Conservation (phyloP, 2,329 filamentous ascomycete genomes). For the Colletotrichum truncatum region DNA sequence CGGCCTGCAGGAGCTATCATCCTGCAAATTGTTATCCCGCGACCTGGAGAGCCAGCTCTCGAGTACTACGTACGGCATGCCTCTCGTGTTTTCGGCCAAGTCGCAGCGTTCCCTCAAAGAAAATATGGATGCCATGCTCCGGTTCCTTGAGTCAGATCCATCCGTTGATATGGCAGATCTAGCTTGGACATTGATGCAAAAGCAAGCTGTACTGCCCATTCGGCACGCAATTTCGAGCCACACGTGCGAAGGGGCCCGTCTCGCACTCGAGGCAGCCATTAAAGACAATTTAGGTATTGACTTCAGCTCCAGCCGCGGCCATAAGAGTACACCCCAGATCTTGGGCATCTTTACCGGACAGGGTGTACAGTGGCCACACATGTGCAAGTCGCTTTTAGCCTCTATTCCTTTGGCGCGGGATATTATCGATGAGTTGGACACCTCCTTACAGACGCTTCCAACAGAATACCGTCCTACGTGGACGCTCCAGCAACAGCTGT, state of each 20-base stretch:
- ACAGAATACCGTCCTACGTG: conserved; percentile 36
- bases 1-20: background rate
- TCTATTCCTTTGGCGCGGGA: background rate
- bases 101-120: background rate
- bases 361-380: conserved; percentile 41
- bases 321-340: background rate
- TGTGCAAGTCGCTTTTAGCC: conserved; percentile 24
- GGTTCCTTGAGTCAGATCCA: background rate
- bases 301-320: background rate
- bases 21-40: background rate
- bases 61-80: background rate
- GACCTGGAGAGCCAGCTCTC: background rate
- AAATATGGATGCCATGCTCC: background rate
- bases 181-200: background rate
- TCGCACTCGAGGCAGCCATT: background rate
- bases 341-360: conserved; percentile 42
- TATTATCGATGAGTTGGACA: conserved; percentile 33
- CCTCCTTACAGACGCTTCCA: conserved; percentile 29
- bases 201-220: background rate
- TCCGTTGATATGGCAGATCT: background rate
- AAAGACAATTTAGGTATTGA: background rate
- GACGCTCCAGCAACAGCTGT: conserved; percentile 36
- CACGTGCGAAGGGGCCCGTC: background rate
- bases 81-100: conserved; percentile 2
- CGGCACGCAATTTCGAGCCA: background rate